These are phyloP conservation scores for Bacterosira constricta DNA, from an alignment of 108 stramenopile species.

Conservation along the genomic window DNA sequence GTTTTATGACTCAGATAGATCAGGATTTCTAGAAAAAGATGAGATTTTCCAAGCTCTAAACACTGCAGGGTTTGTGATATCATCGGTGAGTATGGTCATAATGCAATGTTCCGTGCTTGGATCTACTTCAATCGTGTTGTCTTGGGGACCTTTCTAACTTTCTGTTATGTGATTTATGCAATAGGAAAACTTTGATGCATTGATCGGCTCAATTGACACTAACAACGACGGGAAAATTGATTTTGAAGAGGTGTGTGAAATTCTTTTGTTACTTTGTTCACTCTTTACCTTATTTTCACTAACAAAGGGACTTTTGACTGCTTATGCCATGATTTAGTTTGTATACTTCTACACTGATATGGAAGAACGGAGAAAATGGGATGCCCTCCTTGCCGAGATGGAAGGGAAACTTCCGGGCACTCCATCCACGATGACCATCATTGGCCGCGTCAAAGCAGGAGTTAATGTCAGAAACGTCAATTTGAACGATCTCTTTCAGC, in stretches of 20 bases:
- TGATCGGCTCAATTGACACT: conserved; percentile 69
- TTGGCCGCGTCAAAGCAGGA: conserved; percentile 86
- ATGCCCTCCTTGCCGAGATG: conserved; percentile 19
- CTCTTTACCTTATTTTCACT: no score
- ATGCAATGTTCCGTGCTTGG: no score
- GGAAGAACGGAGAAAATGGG: conserved; percentile 41
- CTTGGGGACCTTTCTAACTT: neutral
- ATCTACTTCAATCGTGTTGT: neutral
- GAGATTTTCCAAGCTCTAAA: conserved; percentile 68
- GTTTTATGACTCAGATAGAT: conserved; percentile 68
- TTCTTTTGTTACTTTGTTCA: conserved; percentile 1
- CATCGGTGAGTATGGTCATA: conserved; percentile 18
- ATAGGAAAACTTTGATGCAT: conserved; percentile 43
- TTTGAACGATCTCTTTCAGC: conserved; percentile 76
- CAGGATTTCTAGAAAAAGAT: conserved; percentile 68
- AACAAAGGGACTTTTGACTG: neutral
- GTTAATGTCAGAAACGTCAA: conserved; percentile 81
- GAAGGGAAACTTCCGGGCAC: conserved; percentile 29
- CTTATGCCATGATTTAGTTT: conserved; percentile 46
- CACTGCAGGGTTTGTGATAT: conserved; percentile 60
- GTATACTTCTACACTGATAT: conserved; percentile 60
- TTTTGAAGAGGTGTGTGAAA: conserved; percentile 64
- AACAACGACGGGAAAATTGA: conserved; percentile 74
- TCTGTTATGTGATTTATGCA: neutral
- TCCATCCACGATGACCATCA: conserved; percentile 79